Percentiles rank a stretch among this genome's conserved stretches.
These are phyloP conservation scores for Cymbopogon flexuosus DNA, from an alignment of 202 grass and related monocot species.

Conservation along the genomic window DNA sequence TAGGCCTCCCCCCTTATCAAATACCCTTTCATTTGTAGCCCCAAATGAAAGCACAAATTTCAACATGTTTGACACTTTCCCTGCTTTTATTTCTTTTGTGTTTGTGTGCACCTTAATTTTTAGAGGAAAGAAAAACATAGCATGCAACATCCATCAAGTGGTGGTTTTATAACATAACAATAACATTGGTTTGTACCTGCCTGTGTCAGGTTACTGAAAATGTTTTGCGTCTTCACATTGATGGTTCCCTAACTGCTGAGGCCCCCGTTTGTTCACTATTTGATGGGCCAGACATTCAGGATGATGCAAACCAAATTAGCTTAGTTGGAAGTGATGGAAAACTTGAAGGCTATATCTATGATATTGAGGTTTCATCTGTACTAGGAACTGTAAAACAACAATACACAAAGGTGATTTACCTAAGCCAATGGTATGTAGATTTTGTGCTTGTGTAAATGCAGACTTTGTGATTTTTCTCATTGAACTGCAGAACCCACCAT, in stretches of 20 bases:
- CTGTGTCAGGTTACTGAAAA: slow-evolving; percentile 58
- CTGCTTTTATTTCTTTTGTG: background rate
- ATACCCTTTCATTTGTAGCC: slow-evolving; percentile 9
- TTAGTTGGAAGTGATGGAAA: slow-evolving; percentile 59
- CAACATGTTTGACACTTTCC: background rate
- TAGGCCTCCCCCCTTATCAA: background rate
- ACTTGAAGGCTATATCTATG: slow-evolving; percentile 63
- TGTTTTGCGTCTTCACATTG: slow-evolving; percentile 56
- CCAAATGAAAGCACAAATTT: background rate
- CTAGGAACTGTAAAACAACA: slow-evolving; percentile 49
- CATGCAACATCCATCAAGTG: background rate
- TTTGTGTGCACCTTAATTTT: background rate
- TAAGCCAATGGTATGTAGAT: background rate
- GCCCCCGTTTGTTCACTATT: slow-evolving; percentile 37
- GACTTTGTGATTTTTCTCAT: slow-evolving; percentile 3
- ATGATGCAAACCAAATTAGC: slow-evolving; percentile 42
- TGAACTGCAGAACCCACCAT: slow-evolving; percentile 46
- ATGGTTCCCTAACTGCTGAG: slow-evolving; percentile 54
- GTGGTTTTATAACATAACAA: background rate
- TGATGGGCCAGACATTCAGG: slow-evolving; percentile 15
- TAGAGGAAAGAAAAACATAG: background rate
- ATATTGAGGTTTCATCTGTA: slow-evolving; percentile 51
- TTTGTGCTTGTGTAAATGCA: slow-evolving; percentile 19
- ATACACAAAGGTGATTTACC: slow-evolving; percentile 56
- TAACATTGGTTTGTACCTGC: background rate